Conservation (phyloP, 768 basidiomycete genomes). For the Xerocomus potaroensis region DNA sequence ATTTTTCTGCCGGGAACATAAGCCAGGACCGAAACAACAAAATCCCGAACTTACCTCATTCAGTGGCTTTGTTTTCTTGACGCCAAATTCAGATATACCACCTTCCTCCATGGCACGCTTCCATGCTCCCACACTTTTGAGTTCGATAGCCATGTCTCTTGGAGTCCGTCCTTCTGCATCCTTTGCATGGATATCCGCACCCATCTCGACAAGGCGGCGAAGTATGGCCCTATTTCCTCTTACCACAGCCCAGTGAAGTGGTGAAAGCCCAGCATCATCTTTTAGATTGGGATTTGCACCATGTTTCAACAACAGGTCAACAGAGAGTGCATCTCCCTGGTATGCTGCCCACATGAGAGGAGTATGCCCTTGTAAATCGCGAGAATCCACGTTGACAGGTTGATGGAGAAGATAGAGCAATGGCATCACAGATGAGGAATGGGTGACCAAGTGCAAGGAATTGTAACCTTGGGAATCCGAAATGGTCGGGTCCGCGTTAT, state of each 20-base stretch:
- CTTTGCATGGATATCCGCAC: conserved; percentile 74
- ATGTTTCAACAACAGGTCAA: conserved; percentile 84
- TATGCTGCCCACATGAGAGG: conserved; percentile 99
- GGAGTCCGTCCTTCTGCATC: conserved; percentile 85
- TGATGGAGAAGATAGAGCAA: conserved; percentile 89
- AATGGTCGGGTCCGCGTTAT: conserved; percentile 91
- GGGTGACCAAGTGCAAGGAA: conserved; percentile 90
- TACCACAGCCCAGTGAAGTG: conserved; percentile 97
- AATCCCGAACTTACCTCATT: conserved; percentile 60
- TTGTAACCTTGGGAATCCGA: conserved; percentile 95
- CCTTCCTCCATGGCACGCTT: conserved; percentile 86
- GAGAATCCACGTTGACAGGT: conserved; percentile 86
- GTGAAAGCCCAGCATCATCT: conserved; percentile 81
- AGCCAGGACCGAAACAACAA: neutral
- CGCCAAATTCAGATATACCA: conserved; percentile 73
- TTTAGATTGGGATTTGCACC: conserved; percentile 74
- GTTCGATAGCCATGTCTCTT: conserved; percentile 89
- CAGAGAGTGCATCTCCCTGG: conserved; percentile 94
- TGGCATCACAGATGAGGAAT: conserved; percentile 93
- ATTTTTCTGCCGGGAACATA: conserved; percentile 50
- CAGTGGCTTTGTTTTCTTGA: conserved; percentile 60
- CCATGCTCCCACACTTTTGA: conserved; percentile 90
- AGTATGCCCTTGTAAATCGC: conserved; percentile 90
- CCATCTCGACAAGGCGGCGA: conserved; percentile 77
- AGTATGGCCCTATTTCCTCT: conserved; percentile 90